These are phyloP conservation scores for Fusarium oligoseptatum DNA, from an alignment of 2,329 filamentous ascomycete species.

Conservation along the genomic window DNA sequence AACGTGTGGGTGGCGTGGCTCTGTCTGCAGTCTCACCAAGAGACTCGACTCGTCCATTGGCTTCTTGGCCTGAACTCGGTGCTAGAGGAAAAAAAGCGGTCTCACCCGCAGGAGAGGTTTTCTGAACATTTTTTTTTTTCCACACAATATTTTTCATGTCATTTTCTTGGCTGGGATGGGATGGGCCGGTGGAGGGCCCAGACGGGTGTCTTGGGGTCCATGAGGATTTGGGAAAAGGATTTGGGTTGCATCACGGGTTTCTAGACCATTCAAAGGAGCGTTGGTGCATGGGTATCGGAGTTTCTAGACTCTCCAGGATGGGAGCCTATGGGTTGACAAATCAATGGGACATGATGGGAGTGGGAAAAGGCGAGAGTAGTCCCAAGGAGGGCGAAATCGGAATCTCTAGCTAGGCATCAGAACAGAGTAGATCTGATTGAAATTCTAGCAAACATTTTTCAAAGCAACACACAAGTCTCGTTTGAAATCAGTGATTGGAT, in stretches of 20 bases:
- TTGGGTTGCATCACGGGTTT: slow-evolving; percentile 37
- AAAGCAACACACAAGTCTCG: neutral
- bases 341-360: slow-evolving; percentile 3
- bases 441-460: slow-evolving; percentile 10
- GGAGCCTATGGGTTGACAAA: slow-evolving; percentile 26
- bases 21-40: slow-evolving; percentile 27
- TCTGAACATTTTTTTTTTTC: slow-evolving; percentile 14
- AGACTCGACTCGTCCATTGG: slow-evolving; percentile 25
- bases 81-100: slow-evolving; percentile 33
- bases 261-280: slow-evolving; percentile 37
- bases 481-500: neutral
- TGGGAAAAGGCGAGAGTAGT: slow-evolving; percentile 30
- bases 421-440: slow-evolving; percentile 29
- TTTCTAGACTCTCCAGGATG: slow-evolving; percentile 38
- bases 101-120: slow-evolving; percentile 24
- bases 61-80: slow-evolving; percentile 33
- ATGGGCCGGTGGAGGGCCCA: neutral
- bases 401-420: slow-evolving; percentile 24
- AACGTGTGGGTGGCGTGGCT: slow-evolving; percentile 31
- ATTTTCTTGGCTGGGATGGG: slow-evolving; percentile 6
- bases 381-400: slow-evolving; percentile 26
- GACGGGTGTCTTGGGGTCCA: slow-evolving; percentile 1
- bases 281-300: slow-evolving; percentile 30
- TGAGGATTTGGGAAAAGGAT: slow-evolving; percentile 9
- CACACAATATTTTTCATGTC: slow-evolving; percentile 19